Evolutionary conservation across 83 land plant species (phyloP).

Genomic region (Picea mariana): DNA sequence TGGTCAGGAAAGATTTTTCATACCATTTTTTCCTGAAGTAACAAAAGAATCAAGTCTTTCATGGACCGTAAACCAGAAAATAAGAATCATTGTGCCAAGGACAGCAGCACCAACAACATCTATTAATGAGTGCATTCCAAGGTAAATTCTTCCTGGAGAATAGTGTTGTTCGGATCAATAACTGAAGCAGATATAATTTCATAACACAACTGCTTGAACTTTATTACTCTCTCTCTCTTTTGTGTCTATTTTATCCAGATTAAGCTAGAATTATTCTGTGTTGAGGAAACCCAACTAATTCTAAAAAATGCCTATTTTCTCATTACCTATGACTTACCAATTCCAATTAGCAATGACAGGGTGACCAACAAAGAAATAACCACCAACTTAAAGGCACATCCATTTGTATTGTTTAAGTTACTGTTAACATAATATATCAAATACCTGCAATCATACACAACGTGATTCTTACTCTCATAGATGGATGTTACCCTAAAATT

Average conservation of each 20-base stretch:
- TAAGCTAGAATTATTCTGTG: not conserved
- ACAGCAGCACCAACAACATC: conserved; percentile 69
- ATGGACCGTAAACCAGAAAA: conserved; percentile 64
- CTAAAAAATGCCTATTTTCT: not conserved
- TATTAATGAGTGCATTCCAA: conserved; percentile 91
- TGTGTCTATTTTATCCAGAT: no score
- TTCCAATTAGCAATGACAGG: conserved; percentile 16
- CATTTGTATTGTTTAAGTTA: not conserved
- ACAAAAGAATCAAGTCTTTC: conserved; percentile 67
- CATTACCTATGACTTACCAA: conserved; percentile 47
- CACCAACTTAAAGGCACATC: not conserved
- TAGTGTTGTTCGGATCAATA: not conserved
- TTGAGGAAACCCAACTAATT: not conserved
- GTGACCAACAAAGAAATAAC: conserved; percentile 18
- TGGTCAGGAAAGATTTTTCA: not conserved
- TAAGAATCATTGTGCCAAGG: conserved; percentile 61
- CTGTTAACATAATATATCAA: conserved; percentile 22
- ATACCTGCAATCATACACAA: conserved; percentile 25
- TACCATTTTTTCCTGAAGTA: conserved; percentile 80
- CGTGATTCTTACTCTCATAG: not conserved
- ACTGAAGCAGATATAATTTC: not conserved
- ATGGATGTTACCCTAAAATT: conserved; percentile 70
- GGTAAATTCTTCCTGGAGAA: conserved; percentile 77
- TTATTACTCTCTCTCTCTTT: not conserved
- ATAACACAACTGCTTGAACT: not conserved